Evolutionary conservation across 116 monocot species (phyloP).

Genomic region (Trichopus zeylanicus): DNA sequence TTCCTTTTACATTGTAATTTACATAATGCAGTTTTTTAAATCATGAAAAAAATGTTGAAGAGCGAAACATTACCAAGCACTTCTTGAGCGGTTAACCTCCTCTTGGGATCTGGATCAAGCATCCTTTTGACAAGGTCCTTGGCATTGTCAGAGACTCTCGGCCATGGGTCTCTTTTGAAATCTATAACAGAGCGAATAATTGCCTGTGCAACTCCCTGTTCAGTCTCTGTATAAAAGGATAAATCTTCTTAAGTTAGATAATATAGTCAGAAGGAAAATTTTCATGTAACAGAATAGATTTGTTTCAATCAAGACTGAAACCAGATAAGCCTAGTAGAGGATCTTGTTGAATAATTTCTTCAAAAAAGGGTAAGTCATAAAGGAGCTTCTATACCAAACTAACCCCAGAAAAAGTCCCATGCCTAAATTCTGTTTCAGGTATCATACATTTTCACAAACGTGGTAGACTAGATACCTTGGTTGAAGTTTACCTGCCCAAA

Average conservation of each 20-base stretch:
- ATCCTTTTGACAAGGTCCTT: slow-evolving; percentile 74
- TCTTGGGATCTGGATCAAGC: slow-evolving; percentile 63
- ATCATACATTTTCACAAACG: background rate
- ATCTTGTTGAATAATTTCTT: too few relatives aligned
- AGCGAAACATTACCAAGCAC: slow-evolving; percentile 51
- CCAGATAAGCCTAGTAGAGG: too few relatives aligned
- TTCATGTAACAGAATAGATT: background rate
- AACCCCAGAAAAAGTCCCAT: background rate
- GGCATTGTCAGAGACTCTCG: slow-evolving; percentile 67
- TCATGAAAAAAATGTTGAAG: background rate
- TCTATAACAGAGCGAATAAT: slow-evolving; percentile 66
- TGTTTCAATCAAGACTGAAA: too few relatives aligned
- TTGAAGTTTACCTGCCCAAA: slow-evolving; percentile 56
- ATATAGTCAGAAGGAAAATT: too few relatives aligned
- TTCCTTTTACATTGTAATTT: background rate
- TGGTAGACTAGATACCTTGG: background rate
- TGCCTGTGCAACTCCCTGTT: slow-evolving; percentile 73
- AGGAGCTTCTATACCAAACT: too few relatives aligned
- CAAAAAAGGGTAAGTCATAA: too few relatives aligned
- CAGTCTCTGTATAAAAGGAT: slow-evolving; percentile 68
- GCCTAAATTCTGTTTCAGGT: background rate
- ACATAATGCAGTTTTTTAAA: background rate
- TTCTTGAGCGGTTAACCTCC: slow-evolving; percentile 57
- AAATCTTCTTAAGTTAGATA: too few relatives aligned
- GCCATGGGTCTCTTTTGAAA: slow-evolving; percentile 83